Evolutionary conservation across 2,329 filamentous ascomycete genomes (phyloP).

Genomic region (Fusarium bulbicola): DNA sequence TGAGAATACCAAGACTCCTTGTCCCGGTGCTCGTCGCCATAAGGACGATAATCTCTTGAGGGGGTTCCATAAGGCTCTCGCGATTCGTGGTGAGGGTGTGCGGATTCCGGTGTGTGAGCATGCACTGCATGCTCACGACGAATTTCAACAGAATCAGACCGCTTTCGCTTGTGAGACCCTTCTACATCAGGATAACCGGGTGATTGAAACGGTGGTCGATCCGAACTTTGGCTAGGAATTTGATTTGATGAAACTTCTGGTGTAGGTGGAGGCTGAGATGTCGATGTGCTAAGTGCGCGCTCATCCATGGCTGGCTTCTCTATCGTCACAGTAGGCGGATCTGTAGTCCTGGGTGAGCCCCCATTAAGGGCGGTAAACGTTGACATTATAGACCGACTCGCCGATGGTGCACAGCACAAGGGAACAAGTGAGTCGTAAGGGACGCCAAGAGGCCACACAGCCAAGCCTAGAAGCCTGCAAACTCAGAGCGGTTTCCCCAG

Average conservation of each 20-base stretch:
- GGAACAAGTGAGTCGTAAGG: neutral
- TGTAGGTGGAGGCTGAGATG: conserved; percentile 39
- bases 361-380: conserved; percentile 63
- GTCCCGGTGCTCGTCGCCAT: conserved; percentile 57
- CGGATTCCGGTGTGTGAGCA: conserved; percentile 49
- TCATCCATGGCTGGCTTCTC: conserved; percentile 49
- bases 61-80: conserved; percentile 56
- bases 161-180: conserved; percentile 71
- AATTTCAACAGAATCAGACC: conserved; percentile 69
- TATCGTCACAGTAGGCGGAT: conserved; percentile 45
- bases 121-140: conserved; percentile 49
- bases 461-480: neutral
- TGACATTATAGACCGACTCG: conserved; percentile 51
- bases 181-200: conserved; percentile 57
- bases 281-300: conserved; percentile 40
- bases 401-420: neutral
- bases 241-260: conserved; percentile 44
- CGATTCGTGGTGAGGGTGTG: conserved; percentile 47
- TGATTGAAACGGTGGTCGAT: conserved; percentile 54
- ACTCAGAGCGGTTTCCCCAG: neutral
- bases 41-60: conserved; percentile 57
- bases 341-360: conserved; percentile 56
- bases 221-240: conserved; percentile 53
- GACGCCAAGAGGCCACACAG: neutral
- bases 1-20: conserved; percentile 61